Conservation (phyloP, 192 early-diverging fungal species). For the Funneliformis geosporum region DNA sequence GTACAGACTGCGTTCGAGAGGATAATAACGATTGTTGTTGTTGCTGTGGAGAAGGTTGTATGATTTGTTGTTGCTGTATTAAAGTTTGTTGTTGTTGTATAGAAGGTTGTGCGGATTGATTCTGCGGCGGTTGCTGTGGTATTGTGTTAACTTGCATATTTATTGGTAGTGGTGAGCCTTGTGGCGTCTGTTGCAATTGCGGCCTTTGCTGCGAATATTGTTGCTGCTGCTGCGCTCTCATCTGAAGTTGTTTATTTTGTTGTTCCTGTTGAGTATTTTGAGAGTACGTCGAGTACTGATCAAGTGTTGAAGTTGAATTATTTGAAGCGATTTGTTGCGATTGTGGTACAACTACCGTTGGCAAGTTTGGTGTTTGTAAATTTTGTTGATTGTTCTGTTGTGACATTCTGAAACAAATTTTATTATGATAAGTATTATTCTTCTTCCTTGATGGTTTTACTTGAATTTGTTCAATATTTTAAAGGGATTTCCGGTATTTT, state of each 20-base stretch:
- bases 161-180: neutral
- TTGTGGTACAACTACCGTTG: too few relatives aligned
- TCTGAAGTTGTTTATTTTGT: neutral
- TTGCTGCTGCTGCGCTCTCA: neutral
- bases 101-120: neutral
- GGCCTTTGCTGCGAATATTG: neutral
- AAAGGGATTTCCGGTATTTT: too few relatives aligned
- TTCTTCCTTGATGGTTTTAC: too few relatives aligned
- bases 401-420: too few relatives aligned
- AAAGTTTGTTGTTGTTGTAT: neutral
- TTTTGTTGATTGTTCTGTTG: too few relatives aligned
- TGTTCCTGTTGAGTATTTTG: neutral
- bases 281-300: neutral
- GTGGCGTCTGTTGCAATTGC: neutral
- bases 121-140: neutral
- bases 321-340: too few relatives aligned
- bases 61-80: neutral
- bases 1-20: neutral
- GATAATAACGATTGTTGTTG: neutral
- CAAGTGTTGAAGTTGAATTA: too few relatives aligned
- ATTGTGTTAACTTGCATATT: neutral
- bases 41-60: neutral
- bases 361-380: too few relatives aligned
- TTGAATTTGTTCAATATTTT: too few relatives aligned
- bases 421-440: too few relatives aligned